Evolutionary conservation across 768 basidiomycete species (phyloP).

Genomic region (Clitopilus passeckerianus): DNA sequence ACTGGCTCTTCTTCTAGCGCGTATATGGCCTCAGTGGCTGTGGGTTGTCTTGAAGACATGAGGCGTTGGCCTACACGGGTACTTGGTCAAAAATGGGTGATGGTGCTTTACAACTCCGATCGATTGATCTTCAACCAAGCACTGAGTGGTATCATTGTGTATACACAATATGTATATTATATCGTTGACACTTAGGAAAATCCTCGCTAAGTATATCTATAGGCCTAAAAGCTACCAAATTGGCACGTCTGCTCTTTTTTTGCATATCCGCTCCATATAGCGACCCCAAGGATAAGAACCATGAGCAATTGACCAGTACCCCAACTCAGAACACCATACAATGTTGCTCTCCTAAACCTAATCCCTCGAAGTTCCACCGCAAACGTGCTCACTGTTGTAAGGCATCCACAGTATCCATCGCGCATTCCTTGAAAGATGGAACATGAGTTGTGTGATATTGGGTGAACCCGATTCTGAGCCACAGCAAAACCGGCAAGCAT

Average conservation of each 20-base stretch:
- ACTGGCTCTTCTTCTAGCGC: constrained; percentile 60
- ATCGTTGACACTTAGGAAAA: too few species aligned
- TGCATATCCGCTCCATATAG: constrained; percentile 43
- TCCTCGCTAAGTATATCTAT: too few species aligned
- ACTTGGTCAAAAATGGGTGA: constrained; percentile 7
- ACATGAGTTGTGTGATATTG: constrained; percentile 45
- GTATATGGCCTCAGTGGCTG: constrained; percentile 39
- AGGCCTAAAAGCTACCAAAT: constrained; percentile 21
- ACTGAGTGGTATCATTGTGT: not conserved
- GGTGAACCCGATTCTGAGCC: constrained; percentile 50
- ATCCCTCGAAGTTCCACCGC: constrained; percentile 71
- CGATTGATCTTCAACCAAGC: not conserved
- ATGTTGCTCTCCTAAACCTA: constrained; percentile 48
- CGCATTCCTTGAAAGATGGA: constrained; percentile 73
- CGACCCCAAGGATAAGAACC: constrained; percentile 67
- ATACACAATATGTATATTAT: too few species aligned
- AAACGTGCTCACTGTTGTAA: constrained; percentile 94
- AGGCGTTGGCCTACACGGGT: constrained; percentile 2
- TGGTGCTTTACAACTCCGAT: constrained; percentile 32
- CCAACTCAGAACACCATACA: constrained; percentile 72
- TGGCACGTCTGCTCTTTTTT: constrained; percentile 45
- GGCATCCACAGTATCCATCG: constrained; percentile 93
- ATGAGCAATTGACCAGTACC: constrained; percentile 63
- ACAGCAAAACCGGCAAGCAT: constrained; percentile 72
- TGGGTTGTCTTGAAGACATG: constrained; percentile 35